phyloP scores from a whole-genome alignment of 1,139 yeast genomes.

The Debaryomyces udenii region DNA sequence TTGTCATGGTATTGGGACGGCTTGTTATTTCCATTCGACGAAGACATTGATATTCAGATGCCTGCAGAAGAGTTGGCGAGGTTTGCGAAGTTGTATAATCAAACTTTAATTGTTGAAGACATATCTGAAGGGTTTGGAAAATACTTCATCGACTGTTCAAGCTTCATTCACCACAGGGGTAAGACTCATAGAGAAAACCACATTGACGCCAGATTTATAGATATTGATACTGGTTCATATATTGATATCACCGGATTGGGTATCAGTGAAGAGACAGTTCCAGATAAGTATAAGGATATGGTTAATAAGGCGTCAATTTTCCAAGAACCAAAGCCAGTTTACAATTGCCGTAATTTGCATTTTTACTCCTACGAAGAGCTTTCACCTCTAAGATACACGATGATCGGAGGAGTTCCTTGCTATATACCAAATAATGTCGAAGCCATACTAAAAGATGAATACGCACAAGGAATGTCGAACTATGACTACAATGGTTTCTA shows the following conservation, averaged over 20 bases:
- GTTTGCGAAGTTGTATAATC: slow-evolving; percentile 31
- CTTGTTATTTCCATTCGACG: slow-evolving; percentile 35
- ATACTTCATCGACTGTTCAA: slow-evolving; percentile 37
- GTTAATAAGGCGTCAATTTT: slow-evolving; percentile 15
- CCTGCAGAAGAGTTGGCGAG: slow-evolving; percentile 32
- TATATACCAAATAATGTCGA: slow-evolving; percentile 32
- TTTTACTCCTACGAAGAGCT: slow-evolving; percentile 39
- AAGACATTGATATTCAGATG: slow-evolving; percentile 39
- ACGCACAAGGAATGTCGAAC: slow-evolving; percentile 23
- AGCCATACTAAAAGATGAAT: slow-evolving; percentile 32
- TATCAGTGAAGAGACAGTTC: slow-evolving; percentile 29
- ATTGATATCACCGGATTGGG: slow-evolving; percentile 45
- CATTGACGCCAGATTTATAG: slow-evolving; percentile 45
- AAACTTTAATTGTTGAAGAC: slow-evolving; percentile 35
- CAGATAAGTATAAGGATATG: slow-evolving; percentile 22
- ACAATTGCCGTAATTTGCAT: slow-evolving; percentile 36
- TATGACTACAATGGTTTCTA: slow-evolving; percentile 24
- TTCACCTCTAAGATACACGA: slow-evolving; percentile 34
- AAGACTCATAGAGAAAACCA: slow-evolving; percentile 34
- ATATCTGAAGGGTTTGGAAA: slow-evolving; percentile 34
- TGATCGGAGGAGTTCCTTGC: slow-evolving; percentile 38
- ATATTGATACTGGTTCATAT: slow-evolving; percentile 43
- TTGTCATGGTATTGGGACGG: slow-evolving; percentile 46
- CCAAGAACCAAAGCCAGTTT: slow-evolving; percentile 24
- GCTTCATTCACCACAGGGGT: slow-evolving; percentile 37